A percentile compares a stretch with the other conserved stretches of the same genome.
Conservation (phyloP, 2,329 filamentous ascomycete species). For the Bipolaris victoriae region DNA sequence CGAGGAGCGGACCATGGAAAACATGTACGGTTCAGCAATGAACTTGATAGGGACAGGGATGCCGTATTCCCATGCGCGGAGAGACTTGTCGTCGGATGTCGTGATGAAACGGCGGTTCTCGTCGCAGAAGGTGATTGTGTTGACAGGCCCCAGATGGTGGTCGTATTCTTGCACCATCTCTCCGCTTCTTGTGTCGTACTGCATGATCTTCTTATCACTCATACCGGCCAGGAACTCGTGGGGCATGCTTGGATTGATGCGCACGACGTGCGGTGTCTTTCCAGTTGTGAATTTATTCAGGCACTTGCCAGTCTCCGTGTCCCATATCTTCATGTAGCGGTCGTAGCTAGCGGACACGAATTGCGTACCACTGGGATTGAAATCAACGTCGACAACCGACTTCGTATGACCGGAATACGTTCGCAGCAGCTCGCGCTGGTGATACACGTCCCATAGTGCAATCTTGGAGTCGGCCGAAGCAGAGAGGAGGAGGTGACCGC, state of each 20-base stretch:
- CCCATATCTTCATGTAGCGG: conserved; percentile 96
- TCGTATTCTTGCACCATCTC: conserved; percentile 96
- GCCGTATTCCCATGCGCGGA: conserved; percentile 97
- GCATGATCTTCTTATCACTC: conserved; percentile 98
- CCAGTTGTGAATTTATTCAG: conserved; percentile 88
- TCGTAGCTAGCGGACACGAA: conserved; percentile 95
- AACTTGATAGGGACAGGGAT: conserved; percentile 99
- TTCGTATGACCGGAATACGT: conserved; percentile 93
- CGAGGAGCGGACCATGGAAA: conserved; percentile 85
- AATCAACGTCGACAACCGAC: conserved; percentile 85
- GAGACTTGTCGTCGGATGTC: conserved; percentile 94
- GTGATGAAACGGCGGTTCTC: conserved; percentile 95
- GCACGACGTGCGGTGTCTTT: conserved; percentile 92
- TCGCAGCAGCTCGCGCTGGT: conserved; percentile 83
- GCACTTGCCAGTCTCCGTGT: conserved; percentile 92
- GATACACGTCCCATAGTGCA: conserved; percentile 94
- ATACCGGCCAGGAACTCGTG: conserved; percentile 96
- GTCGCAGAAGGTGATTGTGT: conserved; percentile 96
- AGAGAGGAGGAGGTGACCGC: conserved; percentile 86
- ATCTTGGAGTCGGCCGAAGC: conserved; percentile 89
- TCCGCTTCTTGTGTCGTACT: conserved; percentile 86
- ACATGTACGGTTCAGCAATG: conserved; percentile 98
- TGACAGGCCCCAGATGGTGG: conserved; percentile 96
- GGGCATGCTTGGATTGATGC: conserved; percentile 85
- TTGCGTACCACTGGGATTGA: conserved; percentile 79